Evolutionary conservation across 768 basidiomycete genomes (phyloP), one percentile per base, ranked within the genome.

Genomic region (Amanita fuliginea): DNA sequence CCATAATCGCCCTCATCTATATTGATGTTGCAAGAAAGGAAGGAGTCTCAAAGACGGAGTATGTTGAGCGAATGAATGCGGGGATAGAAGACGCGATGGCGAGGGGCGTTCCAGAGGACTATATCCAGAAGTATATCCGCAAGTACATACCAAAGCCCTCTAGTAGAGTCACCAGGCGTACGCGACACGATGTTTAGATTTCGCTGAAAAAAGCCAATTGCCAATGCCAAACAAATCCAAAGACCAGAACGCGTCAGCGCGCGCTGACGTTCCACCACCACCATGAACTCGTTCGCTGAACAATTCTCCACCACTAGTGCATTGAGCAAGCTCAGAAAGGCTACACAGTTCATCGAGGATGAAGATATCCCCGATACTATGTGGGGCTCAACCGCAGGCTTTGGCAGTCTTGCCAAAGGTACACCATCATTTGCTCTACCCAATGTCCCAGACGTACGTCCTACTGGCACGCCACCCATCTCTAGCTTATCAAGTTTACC

Each of bases 381-480:
- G 61, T 92, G 88, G 88, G 88, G 87, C 13, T 91, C 89, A 35
- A 62, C 76, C 56, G 87, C 78, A n/a, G 89, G 87, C 55, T 87
- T 85, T 63, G 88, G 88, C 19, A 81, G 73, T 60, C 58, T 90
- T 42, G 73, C 76, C 30, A 79, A 77, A 46, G 88, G 86, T 51
- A 71, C 80, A 42, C 87, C 86, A 4, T 71, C 72, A 43, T 92
- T 92, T 67, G 66, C 72, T 47, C 65, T 92, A 18, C 90, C 89
- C 28, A 69, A 77, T 40, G 75, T 91, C 13, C 65, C 84, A 60
- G 84, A 92, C 63, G 89, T 91, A 62, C 68, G 86, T 69, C 32
- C 53, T 39, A 39, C 45, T 36, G 18, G 13, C 11, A 13, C 39
- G 43, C 28, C 45, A 22, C 26, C n/a, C 41, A 26, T 36, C 18